Percentiles rank a stretch among this genome's conserved stretches.
Evolutionary conservation across 306 rosid species (phyloP).

Genomic region (Astragalus membranaceus): DNA sequence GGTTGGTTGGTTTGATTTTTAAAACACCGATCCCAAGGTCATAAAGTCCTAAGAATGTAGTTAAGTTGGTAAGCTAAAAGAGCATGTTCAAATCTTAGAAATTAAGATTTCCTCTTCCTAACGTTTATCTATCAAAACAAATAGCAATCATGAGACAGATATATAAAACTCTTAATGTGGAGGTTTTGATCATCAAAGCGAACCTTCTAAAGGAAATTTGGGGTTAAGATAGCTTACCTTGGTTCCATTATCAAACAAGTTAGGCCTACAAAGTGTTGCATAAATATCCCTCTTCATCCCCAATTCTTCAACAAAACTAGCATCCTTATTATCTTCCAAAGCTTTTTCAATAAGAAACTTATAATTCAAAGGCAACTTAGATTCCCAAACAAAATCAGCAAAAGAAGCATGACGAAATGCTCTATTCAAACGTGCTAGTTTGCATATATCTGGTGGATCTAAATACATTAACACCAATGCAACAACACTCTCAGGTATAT

Average conservation of each 20-base stretch:
- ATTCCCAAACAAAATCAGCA: constrained; percentile 86
- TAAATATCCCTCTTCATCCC: constrained; percentile 68
- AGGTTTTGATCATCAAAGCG: too few relatives aligned
- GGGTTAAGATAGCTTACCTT: constrained; percentile 40
- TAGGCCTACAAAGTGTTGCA: constrained; percentile 60
- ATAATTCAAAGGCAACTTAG: constrained; percentile 71
- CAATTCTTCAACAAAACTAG: constrained; percentile 9
- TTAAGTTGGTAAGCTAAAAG: too few relatives aligned
- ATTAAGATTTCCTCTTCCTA: too few relatives aligned
- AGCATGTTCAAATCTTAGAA: too few relatives aligned
- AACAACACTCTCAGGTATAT: constrained; percentile 77
- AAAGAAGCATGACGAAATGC: constrained; percentile 69
- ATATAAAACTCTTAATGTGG: too few relatives aligned
- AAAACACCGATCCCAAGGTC: too few relatives aligned
- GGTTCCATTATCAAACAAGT: constrained; percentile 50
- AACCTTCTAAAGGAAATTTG: too few relatives aligned
- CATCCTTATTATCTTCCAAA: constrained; percentile 20
- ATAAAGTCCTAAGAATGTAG: too few relatives aligned
- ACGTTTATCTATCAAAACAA: too few relatives aligned
- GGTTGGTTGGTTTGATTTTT: too few relatives aligned
- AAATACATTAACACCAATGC: constrained; percentile 56
- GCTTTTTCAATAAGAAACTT: constrained; percentile 48
- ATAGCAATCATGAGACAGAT: too few relatives aligned
- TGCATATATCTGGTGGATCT: constrained; percentile 75
- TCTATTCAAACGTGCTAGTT: constrained; percentile 57